Percentiles rank a stretch among this genome's conserved stretches.
Conservation (phyloP, 306 rosid genomes). For the Fragaria ananassa region DNA sequence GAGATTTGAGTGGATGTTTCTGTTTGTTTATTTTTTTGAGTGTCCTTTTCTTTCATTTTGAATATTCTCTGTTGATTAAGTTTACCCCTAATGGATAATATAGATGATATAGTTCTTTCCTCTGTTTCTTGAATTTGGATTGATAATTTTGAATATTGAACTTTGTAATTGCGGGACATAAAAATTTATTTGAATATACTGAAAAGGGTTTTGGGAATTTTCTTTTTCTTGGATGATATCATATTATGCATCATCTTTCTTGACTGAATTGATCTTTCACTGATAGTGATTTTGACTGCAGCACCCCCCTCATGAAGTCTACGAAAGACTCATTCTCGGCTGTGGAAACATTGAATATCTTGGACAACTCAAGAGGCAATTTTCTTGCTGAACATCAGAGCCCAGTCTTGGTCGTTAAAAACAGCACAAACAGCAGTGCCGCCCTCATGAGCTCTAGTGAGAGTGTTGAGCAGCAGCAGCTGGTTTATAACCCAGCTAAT, state of each 20-base stretch:
- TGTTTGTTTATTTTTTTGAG: background rate
- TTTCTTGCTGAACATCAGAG: constrained; percentile 31
- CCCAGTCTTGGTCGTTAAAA: constrained; percentile 43
- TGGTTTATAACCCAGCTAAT: background rate
- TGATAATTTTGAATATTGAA: background rate
- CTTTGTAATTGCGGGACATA: background rate
- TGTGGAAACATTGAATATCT: constrained; percentile 44
- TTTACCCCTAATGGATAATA: too few relatives aligned
- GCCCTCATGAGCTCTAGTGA: background rate
- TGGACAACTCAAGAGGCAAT: constrained; percentile 29
- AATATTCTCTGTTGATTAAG: background rate
- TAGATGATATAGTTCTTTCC: background rate
- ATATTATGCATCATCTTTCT: background rate
- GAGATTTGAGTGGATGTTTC: background rate
- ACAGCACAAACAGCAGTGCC: constrained; percentile 27
- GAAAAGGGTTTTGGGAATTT: background rate
- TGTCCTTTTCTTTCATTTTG: background rate
- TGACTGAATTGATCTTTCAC: background rate
- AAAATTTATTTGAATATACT: background rate
- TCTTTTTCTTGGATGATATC: background rate
- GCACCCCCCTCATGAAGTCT: constrained; percentile 4
- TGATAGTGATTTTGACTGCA: background rate
- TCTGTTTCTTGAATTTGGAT: background rate
- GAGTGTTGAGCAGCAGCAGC: background rate
- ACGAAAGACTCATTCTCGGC: constrained; percentile 69